A percentile compares a stretch with the other conserved stretches of the same genome.
Evolutionary conservation across 495 filamentous ascomycete genomes (phyloP).

Genomic region (Annulohypoxylon maeteangense): DNA sequence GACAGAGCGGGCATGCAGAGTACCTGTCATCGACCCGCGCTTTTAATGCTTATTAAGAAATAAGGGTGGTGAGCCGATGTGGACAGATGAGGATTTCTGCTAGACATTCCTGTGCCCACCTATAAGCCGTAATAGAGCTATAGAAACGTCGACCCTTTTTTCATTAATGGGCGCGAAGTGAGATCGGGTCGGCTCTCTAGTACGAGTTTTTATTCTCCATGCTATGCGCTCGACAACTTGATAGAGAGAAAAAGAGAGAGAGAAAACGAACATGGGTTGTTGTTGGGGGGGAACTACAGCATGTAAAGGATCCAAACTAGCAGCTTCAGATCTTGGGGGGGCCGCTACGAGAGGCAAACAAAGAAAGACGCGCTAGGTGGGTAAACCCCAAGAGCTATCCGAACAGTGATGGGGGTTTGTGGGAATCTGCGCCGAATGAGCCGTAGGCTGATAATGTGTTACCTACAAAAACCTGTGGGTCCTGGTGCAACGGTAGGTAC

Average conservation of each 20-base stretch:
- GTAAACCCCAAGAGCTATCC: constrained; percentile 34
- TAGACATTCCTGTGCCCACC: constrained; percentile 13
- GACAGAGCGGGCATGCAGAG: constrained; percentile 40
- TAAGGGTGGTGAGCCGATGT: constrained; percentile 24
- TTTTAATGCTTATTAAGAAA: constrained; percentile 40
- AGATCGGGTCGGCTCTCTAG: constrained; percentile 9
- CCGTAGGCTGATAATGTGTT: constrained; percentile 62
- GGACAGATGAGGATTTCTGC: constrained; percentile 25
- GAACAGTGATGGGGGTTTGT: constrained; percentile 39
- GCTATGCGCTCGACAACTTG: constrained; percentile 14
- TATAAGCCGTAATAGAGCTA: constrained; percentile 10
- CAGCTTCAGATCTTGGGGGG: constrained; percentile 27
- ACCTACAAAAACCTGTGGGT: constrained; percentile 47
- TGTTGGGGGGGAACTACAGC: constrained; percentile 14
- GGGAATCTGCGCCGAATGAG: constrained; percentile 61
- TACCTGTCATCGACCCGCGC: constrained; percentile 35
- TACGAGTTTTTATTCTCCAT: not conserved
- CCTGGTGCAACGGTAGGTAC: constrained; percentile 47
- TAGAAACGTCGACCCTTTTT: too few species aligned
- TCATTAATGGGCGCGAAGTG: not conserved
- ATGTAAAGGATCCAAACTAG: constrained; percentile 20
- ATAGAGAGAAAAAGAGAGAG: not conserved
- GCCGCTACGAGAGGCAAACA: constrained; percentile 32
- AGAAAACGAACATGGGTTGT: constrained; percentile 1
- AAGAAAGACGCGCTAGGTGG: constrained; percentile 32